Evolutionary conservation across 495 filamentous ascomycete genomes (phyloP).

Genomic region (Eremomyces bilateralis): DNA sequence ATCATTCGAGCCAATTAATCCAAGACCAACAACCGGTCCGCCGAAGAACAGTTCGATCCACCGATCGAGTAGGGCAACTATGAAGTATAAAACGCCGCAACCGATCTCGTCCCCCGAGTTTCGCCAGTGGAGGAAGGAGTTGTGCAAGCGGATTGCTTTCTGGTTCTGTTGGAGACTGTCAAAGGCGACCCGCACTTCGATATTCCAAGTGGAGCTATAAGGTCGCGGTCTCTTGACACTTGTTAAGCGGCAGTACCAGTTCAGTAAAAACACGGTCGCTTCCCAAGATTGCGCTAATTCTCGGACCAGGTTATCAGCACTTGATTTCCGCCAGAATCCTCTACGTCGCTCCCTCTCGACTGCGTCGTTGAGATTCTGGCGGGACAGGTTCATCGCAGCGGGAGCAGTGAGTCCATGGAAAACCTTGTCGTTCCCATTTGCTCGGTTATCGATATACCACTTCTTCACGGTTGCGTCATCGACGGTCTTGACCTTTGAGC

Average conservation of each 20-base stretch:
- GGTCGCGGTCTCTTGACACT: slow-evolving; percentile 27
- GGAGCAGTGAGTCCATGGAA: slow-evolving; percentile 15
- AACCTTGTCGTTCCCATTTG: slow-evolving; percentile 2
- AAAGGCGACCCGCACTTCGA: slow-evolving; percentile 31
- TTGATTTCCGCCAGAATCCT: slow-evolving; percentile 21
- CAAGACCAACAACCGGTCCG: slow-evolving; percentile 23
- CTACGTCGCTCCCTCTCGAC: slow-evolving; percentile 25
- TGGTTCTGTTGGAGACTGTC: slow-evolving; percentile 31
- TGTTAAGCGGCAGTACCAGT: slow-evolving; percentile 36
- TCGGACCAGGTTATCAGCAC: slow-evolving; percentile 24
- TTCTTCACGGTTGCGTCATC: slow-evolving; percentile 16
- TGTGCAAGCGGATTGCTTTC: slow-evolving; percentile 37
- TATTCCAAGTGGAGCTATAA: slow-evolving; percentile 41
- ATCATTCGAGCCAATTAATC: slow-evolving; percentile 18
- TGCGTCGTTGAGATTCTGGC: slow-evolving; percentile 24
- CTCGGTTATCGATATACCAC: slow-evolving; percentile 8
- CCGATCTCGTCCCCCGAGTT: slow-evolving; percentile 33
- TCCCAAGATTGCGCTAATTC: slow-evolving; percentile 30
- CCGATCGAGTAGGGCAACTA: slow-evolving; percentile 36
- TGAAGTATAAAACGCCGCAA: slow-evolving; percentile 34
- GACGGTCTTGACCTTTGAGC: slow-evolving; percentile 13
- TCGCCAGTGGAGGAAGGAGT: slow-evolving; percentile 39
- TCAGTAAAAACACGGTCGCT: slow-evolving; percentile 34
- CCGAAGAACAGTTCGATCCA: slow-evolving; percentile 33
- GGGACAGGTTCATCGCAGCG: slow-evolving; percentile 20